Evolutionary conservation across 441 rosid genomes (phyloP).

Genomic region (Aleurites moluccanus): DNA sequence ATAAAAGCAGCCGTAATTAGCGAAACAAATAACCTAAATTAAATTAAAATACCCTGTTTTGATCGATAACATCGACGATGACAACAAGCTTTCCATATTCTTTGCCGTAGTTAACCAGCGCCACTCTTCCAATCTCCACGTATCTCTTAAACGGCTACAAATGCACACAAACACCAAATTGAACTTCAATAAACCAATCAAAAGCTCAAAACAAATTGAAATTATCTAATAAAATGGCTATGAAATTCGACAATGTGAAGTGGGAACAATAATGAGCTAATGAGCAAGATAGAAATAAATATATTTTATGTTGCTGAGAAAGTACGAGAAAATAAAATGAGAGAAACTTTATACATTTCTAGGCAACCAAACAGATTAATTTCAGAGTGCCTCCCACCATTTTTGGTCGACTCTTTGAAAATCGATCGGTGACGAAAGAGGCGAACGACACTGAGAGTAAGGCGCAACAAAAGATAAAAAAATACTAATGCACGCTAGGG

Average conservation of each 20-base stretch:
- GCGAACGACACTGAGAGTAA: not conserved
- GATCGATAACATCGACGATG: slow-evolving; percentile 91
- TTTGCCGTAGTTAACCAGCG: slow-evolving; percentile 84
- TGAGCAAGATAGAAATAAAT: not conserved
- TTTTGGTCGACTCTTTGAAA: not conserved
- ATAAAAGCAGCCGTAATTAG: not conserved
- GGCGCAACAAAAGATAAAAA: not conserved
- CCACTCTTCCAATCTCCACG: slow-evolving; percentile 92
- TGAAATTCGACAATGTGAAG: not conserved
- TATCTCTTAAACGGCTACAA: slow-evolving; percentile 83
- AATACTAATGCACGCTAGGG: slow-evolving; percentile 4
- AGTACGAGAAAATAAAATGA: not conserved
- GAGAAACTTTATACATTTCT: not conserved
- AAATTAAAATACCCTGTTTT: slow-evolving; percentile 58
- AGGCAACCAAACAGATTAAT: not conserved
- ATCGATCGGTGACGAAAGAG: not conserved
- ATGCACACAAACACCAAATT: slow-evolving; percentile 9
- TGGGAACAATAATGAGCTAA: not conserved
- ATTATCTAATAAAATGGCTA: not conserved
- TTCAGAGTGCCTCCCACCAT: slow-evolving; percentile 11
- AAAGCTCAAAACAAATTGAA: too few species aligned
- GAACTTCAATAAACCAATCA: not conserved
- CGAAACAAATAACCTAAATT: not conserved
- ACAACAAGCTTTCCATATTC: slow-evolving; percentile 92
- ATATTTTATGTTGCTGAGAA: not conserved